Evolutionary conservation across 495 filamentous ascomycete genomes (phyloP), one percentile per base, ranked within the genome.

Genomic region (Tetracladium setigerum): DNA sequence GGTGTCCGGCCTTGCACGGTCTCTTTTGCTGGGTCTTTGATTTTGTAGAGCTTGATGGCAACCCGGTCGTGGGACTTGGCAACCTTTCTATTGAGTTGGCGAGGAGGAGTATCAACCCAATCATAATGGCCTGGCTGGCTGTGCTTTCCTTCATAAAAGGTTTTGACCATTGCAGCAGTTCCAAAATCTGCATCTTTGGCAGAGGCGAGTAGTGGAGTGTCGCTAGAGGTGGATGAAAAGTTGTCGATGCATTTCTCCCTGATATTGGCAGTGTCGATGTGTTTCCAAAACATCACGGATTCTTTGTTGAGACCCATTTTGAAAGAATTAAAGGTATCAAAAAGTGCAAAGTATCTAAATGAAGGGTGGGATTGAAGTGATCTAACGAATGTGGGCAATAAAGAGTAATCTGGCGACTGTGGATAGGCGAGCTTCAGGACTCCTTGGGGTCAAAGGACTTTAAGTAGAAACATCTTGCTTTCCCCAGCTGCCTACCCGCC

Each of bases 1-100:
- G 54, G 51, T 22, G 45, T 55, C 24, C 50, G 47, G 30, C 67
- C 67, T 9, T 53, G 54, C 36, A 67, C 57, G 38, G 59, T 57
- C 27, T 55, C 52, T 54, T 67, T 61, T 9, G 52, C 48, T 10
- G 18, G 34, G 49, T 70, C 66, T 46, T 64, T 66, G 50, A 62
- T 44, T 53, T 67, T 68, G 63, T 52, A 68, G 24, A 68, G 57
- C 44, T 60, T 62, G 52, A 70, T 63, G 41, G 66, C 66, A 18
- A 65, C 64, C 18, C 61, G 56, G 47, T 60, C 53, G 42, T 70
- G 57, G 12, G 58, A 58, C 41, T 60, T 63, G 38, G 58, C 58
- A 2, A 54, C 55, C 45, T 54, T 60, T 33, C 60, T 61, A 53
- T 52, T 61, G 22, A 66, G 46, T 55, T 66, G 62, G 44, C 54